These are phyloP conservation scores for Leishmania mexicana DNA, from an alignment of 208 protist genomes.

Conservation along the genomic window DNA sequence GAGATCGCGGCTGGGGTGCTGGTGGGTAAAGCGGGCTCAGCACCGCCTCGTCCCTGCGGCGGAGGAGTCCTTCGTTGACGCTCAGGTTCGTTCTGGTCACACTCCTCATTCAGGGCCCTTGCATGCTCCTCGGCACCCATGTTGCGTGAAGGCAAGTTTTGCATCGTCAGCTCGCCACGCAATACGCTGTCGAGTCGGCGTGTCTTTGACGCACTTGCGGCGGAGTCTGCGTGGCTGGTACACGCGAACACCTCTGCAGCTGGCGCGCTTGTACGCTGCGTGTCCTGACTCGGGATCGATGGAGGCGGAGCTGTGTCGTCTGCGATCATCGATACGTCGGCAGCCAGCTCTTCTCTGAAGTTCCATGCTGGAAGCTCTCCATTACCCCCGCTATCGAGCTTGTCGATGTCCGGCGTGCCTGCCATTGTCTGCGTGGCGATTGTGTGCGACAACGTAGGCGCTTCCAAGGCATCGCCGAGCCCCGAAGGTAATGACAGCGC, in stretches of 20 bases:
- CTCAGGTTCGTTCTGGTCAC: neutral
- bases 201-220: neutral
- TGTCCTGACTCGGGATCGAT: neutral
- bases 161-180: neutral
- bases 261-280: neutral
- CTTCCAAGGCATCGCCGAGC: neutral
- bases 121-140: neutral
- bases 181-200: neutral
- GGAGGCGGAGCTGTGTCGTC: neutral
- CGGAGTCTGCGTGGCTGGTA: neutral
- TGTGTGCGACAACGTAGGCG: neutral
- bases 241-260: neutral
- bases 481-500: neutral
- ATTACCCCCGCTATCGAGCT: neutral
- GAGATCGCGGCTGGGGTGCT: neutral
- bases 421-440: constrained; percentile 1
- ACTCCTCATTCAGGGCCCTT: neutral
- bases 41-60: neutral
- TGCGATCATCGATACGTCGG: neutral
- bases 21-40: neutral
- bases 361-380: neutral
- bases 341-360: neutral
- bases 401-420: neutral
- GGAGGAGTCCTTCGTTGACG: neutral
- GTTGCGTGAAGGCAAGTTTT: neutral